Percentiles rank a stretch among this genome's conserved stretches.
These are phyloP conservation scores for Phenoliferia sp. DNA, from an alignment of 1,284 basidiomycete genomes.

Conservation along the genomic window DNA sequence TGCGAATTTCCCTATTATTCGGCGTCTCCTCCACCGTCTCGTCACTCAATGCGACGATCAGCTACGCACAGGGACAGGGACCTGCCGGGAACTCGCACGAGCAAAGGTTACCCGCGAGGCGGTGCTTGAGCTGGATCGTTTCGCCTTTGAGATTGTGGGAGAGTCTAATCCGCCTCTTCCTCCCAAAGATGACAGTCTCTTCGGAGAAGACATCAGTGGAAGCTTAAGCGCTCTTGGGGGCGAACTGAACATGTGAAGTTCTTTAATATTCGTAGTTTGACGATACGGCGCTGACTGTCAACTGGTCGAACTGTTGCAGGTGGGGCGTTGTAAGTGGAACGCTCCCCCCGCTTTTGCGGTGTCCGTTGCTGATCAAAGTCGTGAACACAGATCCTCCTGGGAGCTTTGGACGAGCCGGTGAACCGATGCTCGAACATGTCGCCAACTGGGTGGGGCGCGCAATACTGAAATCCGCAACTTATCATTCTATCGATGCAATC, in stretches of 20 bases:
- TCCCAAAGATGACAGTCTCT: conserved; percentile 3
- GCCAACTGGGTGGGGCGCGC: too few relatives aligned
- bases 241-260: conserved; percentile 26
- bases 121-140: conserved; percentile 27
- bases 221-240: conserved; percentile 21
- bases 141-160: conserved; percentile 21
- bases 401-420: too few relatives aligned
- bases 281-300: background rate
- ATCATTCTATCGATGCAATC: too few relatives aligned
- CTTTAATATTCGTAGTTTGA: background rate
- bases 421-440: too few relatives aligned
- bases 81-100: conserved; percentile 18
- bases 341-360: too few relatives aligned
- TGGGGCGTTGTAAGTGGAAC: too few relatives aligned
- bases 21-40: conserved; percentile 27
- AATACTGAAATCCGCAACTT: too few relatives aligned
- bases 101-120: conserved; percentile 20
- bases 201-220: conserved; percentile 24
- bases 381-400: too few relatives aligned
- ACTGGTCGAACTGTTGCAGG: background rate
- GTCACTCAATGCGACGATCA: conserved; percentile 24
- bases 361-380: too few relatives aligned
- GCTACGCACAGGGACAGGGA: conserved; percentile 12
- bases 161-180: background rate
- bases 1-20: conserved; percentile 13